phyloP scores from a whole-genome alignment of 805 yeast genomes.

The Schizosaccharomyces cryophilus region DNA sequence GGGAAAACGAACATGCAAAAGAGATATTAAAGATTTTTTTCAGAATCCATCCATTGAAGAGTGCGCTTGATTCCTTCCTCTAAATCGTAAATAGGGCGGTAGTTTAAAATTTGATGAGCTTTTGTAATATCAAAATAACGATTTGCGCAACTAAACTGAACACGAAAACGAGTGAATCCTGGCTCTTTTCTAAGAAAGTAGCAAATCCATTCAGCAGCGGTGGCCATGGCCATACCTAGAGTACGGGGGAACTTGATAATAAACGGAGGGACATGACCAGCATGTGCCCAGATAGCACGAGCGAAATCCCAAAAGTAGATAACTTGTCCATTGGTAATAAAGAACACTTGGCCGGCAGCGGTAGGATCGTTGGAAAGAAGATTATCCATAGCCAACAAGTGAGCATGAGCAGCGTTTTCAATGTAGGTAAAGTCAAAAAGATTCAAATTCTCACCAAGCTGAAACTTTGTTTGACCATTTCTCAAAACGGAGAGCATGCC shows the following conservation, averaged over 20 bases:
- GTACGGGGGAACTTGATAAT: slow-evolving; percentile 48
- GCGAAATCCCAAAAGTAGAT: slow-evolving; percentile 93
- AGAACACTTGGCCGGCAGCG: slow-evolving; percentile 52
- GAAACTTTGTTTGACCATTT: slow-evolving; percentile 72
- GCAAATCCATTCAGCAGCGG: slow-evolving; percentile 51
- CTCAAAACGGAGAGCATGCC: slow-evolving; percentile 64
- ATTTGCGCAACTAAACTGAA: slow-evolving; percentile 69
- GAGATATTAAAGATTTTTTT: slow-evolving; percentile 1
- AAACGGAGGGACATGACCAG: slow-evolving; percentile 52
- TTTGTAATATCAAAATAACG: slow-evolving; percentile 81
- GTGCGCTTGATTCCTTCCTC: slow-evolving; percentile 63
- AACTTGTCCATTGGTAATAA: slow-evolving; percentile 83
- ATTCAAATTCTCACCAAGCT: slow-evolving; percentile 82
- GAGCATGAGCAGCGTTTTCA: slow-evolving; percentile 96
- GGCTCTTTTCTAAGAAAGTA: slow-evolving; percentile 59
- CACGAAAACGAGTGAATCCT: slow-evolving; percentile 89
- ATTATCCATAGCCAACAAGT: slow-evolving; percentile 71
- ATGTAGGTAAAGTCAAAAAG: slow-evolving; percentile 92
- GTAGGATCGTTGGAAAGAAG: slow-evolving; percentile 23
- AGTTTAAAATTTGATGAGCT: slow-evolving; percentile 57
- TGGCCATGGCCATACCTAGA: slow-evolving; percentile 62
- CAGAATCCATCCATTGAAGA: slow-evolving; percentile 72
- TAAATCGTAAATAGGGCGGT: slow-evolving; percentile 51
- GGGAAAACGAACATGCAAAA: too few species aligned
- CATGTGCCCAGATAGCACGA: slow-evolving; percentile 90